Conservation (phyloP, 140 eudicot species). For the Flaveria floridana region DNA sequence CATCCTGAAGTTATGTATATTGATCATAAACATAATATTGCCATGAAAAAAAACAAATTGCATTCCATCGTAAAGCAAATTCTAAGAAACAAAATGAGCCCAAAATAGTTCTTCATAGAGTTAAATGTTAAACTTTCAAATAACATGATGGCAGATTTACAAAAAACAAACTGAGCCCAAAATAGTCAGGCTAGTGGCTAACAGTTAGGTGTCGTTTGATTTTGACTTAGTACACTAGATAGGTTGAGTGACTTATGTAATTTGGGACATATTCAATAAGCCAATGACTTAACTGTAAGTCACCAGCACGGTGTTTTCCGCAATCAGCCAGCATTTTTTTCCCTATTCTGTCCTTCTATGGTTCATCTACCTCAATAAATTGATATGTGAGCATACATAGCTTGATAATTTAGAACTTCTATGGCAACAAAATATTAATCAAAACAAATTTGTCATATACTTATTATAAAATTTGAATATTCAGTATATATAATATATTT, state of each 20-base stretch:
- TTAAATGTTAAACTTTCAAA: constrained; percentile 4
- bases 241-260: background rate
- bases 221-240: background rate
- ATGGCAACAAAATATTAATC: background rate
- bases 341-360: background rate
- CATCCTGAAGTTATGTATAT: constrained; percentile 48
- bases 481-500: background rate
- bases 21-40: constrained; percentile 6
- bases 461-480: background rate
- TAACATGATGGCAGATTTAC: background rate
- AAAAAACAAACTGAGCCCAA: background rate
- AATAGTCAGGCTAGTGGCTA: background rate
- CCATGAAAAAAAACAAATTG: constrained; percentile 8
- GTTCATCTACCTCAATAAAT: constrained; percentile 1
- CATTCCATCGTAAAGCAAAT: background rate
- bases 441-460: background rate
- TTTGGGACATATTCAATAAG: background rate
- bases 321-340: background rate
- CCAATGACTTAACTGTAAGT: background rate
- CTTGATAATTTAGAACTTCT: background rate
- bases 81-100: background rate
- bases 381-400: background rate
- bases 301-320: background rate
- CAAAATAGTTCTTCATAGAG: background rate
- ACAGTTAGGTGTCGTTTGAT: background rate